These are phyloP conservation scores for Sorghum bicolor DNA, from an alignment of 176 grass and related monocot genomes.

Conservation along the genomic window DNA sequence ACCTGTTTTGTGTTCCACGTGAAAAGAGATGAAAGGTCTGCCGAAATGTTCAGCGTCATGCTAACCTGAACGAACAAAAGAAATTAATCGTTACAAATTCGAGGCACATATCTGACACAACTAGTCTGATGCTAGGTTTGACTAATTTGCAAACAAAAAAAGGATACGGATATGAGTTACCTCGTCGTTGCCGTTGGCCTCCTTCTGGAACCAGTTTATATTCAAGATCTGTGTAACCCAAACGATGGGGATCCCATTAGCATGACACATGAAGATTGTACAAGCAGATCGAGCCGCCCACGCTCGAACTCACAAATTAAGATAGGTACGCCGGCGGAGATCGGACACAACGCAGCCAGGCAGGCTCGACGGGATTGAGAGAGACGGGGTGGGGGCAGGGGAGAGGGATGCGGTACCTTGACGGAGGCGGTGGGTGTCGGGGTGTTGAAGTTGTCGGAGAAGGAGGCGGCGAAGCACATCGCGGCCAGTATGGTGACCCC, in stretches of 20 bases:
- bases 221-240: slow-evolving; percentile 62
- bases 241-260: slow-evolving; percentile 1
- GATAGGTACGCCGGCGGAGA: neutral
- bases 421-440: slow-evolving; percentile 61
- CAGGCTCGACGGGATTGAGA: neutral
- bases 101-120: neutral
- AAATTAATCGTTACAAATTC: neutral
- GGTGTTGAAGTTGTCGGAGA: slow-evolving; percentile 85
- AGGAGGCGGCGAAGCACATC: slow-evolving; percentile 89
- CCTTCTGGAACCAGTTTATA: slow-evolving; percentile 99
- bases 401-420: slow-evolving; percentile 45
- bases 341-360: neutral
- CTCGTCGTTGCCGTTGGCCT: slow-evolving; percentile 95
- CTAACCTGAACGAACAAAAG: slow-evolving; percentile 59
- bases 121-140: neutral
- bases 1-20: slow-evolving; percentile 99
- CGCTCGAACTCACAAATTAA: neutral
- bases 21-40: slow-evolving; percentile 90
- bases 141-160: neutral
- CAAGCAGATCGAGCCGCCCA: neutral
- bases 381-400: neutral
- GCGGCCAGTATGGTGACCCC: slow-evolving; percentile 80
- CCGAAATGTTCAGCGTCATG: slow-evolving; percentile 92
- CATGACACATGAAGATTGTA: neutral
- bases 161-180: slow-evolving; percentile 30